Conservation (phyloP, 306 rosid genomes). For the Leucaena leucocephala region DNA sequence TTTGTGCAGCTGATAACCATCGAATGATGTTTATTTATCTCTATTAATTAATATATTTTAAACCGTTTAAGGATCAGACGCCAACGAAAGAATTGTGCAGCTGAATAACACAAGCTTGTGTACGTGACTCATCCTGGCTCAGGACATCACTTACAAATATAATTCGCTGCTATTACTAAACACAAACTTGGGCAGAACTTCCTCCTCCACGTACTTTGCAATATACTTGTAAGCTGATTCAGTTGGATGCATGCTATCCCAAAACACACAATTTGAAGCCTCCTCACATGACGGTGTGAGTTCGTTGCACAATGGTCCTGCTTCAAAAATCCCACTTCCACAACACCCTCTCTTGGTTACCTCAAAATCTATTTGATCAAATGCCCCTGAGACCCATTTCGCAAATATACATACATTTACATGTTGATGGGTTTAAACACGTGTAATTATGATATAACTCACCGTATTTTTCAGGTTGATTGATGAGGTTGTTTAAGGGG, state of each 20-base stretch:
- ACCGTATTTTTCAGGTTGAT: slow-evolving; percentile 60
- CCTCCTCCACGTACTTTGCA: slow-evolving; percentile 34
- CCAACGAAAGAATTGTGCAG: not conserved
- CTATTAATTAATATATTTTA: not conserved
- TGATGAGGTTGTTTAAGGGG: slow-evolving; percentile 49
- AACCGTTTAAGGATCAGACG: not conserved
- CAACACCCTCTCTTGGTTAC: slow-evolving; percentile 57
- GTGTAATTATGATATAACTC: slow-evolving; percentile 7
- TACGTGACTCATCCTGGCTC: not conserved
- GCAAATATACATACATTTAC: not conserved
- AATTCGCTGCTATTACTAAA: not conserved
- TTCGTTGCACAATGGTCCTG: slow-evolving; percentile 47
- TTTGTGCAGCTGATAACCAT: too few relatives aligned
- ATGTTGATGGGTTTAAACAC: not conserved
- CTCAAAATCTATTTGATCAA: slow-evolving; percentile 45
- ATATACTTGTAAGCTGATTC: slow-evolving; percentile 44
- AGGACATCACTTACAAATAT: not conserved
- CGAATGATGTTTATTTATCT: not conserved
- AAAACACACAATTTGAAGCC: slow-evolving; percentile 51
- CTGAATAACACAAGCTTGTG: not conserved
- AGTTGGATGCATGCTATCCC: slow-evolving; percentile 68
- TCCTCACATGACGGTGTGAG: slow-evolving; percentile 42
- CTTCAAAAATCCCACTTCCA: slow-evolving; percentile 58
- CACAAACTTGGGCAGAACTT: slow-evolving; percentile 41
- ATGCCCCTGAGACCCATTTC: not conserved